Conservation (phyloP, 108 stramenopile species). For the Cyclostephanos invisitatus region DNA sequence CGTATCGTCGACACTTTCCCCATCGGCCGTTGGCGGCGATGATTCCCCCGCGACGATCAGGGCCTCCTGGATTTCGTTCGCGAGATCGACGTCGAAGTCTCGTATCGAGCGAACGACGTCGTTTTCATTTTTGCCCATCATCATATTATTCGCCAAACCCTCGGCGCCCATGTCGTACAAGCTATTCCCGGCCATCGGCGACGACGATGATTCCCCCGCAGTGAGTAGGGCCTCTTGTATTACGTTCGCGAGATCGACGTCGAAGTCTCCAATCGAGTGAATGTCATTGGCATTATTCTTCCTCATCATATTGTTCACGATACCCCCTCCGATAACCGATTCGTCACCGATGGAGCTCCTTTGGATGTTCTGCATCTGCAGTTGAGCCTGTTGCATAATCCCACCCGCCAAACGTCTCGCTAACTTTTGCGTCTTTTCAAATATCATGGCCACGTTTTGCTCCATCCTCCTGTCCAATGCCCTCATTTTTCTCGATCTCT, state of each 20-base stretch:
- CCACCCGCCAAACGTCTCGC: conserved; percentile 25
- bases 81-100: conserved; percentile 41
- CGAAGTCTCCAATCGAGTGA: conserved; percentile 39
- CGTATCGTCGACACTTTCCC: background rate
- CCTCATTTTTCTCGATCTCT: conserved; percentile 20
- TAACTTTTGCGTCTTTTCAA: conserved; percentile 23
- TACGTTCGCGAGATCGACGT: conserved; percentile 35
- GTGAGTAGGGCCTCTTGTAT: conserved; percentile 35
- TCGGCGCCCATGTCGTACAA: background rate
- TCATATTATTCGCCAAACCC: background rate
- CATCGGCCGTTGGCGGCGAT: background rate
- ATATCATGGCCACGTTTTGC: conserved; percentile 33
- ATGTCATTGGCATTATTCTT: conserved; percentile 16
- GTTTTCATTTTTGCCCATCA: background rate
- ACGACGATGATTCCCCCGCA: background rate
- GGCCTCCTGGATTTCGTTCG: conserved; percentile 41
- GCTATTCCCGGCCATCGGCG: background rate
- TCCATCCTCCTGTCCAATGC: conserved; percentile 41
- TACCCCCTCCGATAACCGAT: background rate
- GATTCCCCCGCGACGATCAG: conserved; percentile 2
- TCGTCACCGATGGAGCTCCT: background rate
- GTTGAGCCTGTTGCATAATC: conserved; percentile 18
- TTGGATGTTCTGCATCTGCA: conserved; percentile 1
- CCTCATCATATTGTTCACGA: background rate
- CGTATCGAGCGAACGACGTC: conserved; percentile 26